Conservation (phyloP, 306 rosid species). For the Ochetophila trinervis region DNA sequence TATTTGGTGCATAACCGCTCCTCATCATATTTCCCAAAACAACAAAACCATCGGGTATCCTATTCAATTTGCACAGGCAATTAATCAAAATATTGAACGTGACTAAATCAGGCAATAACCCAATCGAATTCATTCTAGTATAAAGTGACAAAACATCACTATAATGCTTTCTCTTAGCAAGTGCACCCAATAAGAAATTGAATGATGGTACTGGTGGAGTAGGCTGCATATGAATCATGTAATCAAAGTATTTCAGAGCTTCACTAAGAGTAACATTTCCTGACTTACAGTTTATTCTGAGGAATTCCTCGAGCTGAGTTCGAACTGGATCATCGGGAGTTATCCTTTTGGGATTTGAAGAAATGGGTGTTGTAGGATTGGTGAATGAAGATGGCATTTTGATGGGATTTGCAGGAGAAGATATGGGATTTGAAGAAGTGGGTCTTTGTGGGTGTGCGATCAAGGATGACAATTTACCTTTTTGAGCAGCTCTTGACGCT, state of each 20-base stretch:
- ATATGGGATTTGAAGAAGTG: conserved; percentile 5
- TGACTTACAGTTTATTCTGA: conserved; percentile 24
- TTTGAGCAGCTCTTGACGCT: background rate
- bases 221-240: conserved; percentile 36
- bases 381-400: conserved; percentile 4
- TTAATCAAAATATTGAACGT: conserved; percentile 34
- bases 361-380: background rate
- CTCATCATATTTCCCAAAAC: conserved; percentile 32
- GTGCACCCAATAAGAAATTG: conserved; percentile 33
- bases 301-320: conserved; percentile 21
- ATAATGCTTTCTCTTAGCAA: conserved; percentile 38
- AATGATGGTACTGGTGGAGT: conserved; percentile 34
- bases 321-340: conserved; percentile 9
- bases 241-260: conserved; percentile 26
- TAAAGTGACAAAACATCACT: conserved; percentile 29
- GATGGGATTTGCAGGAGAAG: conserved; percentile 5
- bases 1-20: conserved; percentile 32
- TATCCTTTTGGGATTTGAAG: conserved; percentile 8
- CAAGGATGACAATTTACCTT: conserved; percentile 21
- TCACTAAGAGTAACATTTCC: conserved; percentile 22
- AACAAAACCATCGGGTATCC: conserved; percentile 23
- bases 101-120: conserved; percentile 15
- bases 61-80: conserved; percentile 35
- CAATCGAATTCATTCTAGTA: conserved; percentile 13
- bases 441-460: conserved; percentile 11